Evolutionary conservation across 2,329 filamentous ascomycete genomes (phyloP), one percentile per base, ranked within the genome.

Genomic region (Didymella glomerata): DNA sequence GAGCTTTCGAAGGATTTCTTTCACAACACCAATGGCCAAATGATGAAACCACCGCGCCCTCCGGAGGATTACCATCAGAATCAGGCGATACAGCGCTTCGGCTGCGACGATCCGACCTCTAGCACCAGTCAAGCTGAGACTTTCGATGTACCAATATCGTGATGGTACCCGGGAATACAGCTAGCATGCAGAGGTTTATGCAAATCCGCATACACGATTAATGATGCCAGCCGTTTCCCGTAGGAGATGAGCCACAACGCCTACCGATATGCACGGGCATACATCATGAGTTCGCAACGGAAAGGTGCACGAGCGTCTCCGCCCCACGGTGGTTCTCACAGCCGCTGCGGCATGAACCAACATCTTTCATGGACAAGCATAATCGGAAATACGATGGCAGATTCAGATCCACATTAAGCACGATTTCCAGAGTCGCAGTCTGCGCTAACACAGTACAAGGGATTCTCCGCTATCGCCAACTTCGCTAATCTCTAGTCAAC

Each of bases 371-470:
- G 22, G 30, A 28, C 16, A 32, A 30, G 18, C 24, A n/a, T 28
- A 11, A 30, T 45, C 46, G 38, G 40, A 44, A 42, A 38, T 44
- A 16, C 20, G 5, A 22, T 36, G 16, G 27, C 22, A 55, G 14
- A 20, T 2, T 20, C 14, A 27, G 34, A 44, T 55, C 52, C 40
- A 50, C 47, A 38, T 22, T 22, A 24, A 38, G 10, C 46, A 46
- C 53, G 41, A 41, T 38, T 41, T 18, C 10, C 47, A 46, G 36
- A 10, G 24, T 30, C 25, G 16, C 18, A 38, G 20, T 34, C 46
- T 47, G 27, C 54, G 27, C 54, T 57, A 57, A 27, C 25, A 41
- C n/a, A 30, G 14, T 46, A 38, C 36, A 14, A 53, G 38, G 36
- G n/a, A 14, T 16, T 22, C 22, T 38, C 44, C 45, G 44, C 55